Percentiles rank a stretch among this genome's conserved stretches.
Conservation (phyloP, 1,139 yeast species). For the Saccharomyces hybrid region DNA sequence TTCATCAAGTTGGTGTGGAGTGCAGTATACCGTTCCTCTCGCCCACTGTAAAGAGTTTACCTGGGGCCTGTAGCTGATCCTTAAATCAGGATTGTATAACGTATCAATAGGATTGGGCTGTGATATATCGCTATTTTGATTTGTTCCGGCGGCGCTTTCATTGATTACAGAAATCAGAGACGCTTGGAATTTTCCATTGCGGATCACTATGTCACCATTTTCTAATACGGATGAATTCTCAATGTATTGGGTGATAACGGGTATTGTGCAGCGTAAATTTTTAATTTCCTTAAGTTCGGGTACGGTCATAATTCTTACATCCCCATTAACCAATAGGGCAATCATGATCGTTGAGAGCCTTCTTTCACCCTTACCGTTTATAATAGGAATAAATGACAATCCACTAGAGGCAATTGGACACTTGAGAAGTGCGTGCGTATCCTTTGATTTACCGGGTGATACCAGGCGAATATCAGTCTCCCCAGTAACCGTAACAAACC, state of each 20-base stretch:
- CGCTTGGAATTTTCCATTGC: slow-evolving; percentile 53
- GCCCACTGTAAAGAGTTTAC: slow-evolving; percentile 83
- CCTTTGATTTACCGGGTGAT: slow-evolving; percentile 42
- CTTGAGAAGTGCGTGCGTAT: too few relatives aligned
- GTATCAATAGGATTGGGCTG: slow-evolving; percentile 15
- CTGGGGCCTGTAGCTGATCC: slow-evolving; percentile 75
- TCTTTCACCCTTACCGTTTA: slow-evolving; percentile 18
- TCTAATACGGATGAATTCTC: slow-evolving; percentile 45
- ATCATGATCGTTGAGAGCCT: slow-evolving; percentile 39
- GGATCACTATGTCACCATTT: slow-evolving; percentile 66
- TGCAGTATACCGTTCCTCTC: slow-evolving; percentile 58
- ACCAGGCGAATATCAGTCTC: slow-evolving; percentile 57
- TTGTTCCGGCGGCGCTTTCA: slow-evolving; percentile 23
- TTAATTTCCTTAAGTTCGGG: slow-evolving; percentile 34
- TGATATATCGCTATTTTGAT: slow-evolving; percentile 28
- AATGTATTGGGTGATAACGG: slow-evolving; percentile 36
- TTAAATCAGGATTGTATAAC: slow-evolving; percentile 48
- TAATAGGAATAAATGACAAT: slow-evolving; percentile 1
- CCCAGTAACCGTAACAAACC: slow-evolving; percentile 54
- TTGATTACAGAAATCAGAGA: slow-evolving; percentile 44
- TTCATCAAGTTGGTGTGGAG: slow-evolving; percentile 49
- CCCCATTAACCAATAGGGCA: slow-evolving; percentile 38
- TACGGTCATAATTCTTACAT: slow-evolving; percentile 36
- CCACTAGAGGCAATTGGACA: too few relatives aligned
- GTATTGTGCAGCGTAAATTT: slow-evolving; percentile 36